These are phyloP conservation scores for Teunomyces funiuensis DNA, from an alignment of 805 yeast genomes.

Conservation along the genomic window DNA sequence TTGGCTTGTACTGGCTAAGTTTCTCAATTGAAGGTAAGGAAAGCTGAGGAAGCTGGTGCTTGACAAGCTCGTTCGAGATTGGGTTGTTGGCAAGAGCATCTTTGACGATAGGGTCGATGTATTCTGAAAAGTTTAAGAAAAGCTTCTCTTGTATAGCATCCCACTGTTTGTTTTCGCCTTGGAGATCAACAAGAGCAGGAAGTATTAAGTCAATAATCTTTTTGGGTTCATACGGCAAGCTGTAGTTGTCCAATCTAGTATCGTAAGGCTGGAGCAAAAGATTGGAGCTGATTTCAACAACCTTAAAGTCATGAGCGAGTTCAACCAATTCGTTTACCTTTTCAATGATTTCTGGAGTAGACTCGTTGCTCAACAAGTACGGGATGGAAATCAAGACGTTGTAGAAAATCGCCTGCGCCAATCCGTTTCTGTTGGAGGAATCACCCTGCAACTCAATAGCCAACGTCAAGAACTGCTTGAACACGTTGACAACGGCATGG, in stretches of 20 bases:
- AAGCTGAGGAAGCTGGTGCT: conserved; percentile 41
- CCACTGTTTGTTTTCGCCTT: conserved; percentile 42
- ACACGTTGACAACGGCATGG: conserved; percentile 38
- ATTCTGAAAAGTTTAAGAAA: conserved; percentile 33
- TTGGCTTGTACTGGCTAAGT: conserved; percentile 21
- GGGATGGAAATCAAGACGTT: conserved; percentile 66
- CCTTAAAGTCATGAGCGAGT: conserved; percentile 41
- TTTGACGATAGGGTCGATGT: conserved; percentile 32
- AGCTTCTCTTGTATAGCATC: conserved; percentile 26
- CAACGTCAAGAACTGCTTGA: conserved; percentile 51
- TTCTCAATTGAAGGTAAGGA: conserved; percentile 28
- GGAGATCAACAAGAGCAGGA: conserved; percentile 45
- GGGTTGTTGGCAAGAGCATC: conserved; percentile 34
- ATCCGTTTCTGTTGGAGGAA: conserved; percentile 44
- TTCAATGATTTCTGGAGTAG: conserved; percentile 23
- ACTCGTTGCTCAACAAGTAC: conserved; percentile 51
- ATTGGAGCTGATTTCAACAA: conserved; percentile 20
- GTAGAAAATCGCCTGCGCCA: conserved; percentile 69
- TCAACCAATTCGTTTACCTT: conserved; percentile 48
- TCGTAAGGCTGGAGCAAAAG: conserved; percentile 38
- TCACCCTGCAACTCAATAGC: conserved; percentile 56
- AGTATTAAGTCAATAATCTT: conserved; percentile 49
- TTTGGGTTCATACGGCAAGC: conserved; percentile 51
- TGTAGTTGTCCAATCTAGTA: conserved; percentile 28
- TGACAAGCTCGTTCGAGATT: conserved; percentile 39